A percentile compares a stretch with the other conserved stretches of the same genome.
Conservation (phyloP, 1,284 basidiomycete species). For the Sanghuangporus sanghuang region DNA sequence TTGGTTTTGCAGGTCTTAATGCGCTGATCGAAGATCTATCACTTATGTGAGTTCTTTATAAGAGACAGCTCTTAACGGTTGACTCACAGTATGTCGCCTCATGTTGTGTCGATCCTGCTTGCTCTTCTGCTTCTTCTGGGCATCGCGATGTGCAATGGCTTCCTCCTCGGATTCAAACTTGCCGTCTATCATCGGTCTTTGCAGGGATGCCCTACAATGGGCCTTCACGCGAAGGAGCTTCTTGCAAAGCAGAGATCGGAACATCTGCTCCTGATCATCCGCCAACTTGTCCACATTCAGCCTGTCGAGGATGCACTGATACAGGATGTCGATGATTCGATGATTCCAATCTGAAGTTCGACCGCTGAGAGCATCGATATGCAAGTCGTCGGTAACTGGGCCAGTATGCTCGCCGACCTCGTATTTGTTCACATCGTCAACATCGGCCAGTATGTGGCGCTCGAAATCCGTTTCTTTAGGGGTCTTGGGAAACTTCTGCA, state of each 20-base stretch:
- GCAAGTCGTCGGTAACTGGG: neutral
- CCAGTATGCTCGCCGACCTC: neutral
- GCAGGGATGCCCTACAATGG: neutral
- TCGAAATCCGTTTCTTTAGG: neutral
- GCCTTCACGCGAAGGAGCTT: neutral
- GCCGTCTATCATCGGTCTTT: no score
- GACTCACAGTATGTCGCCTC: no score
- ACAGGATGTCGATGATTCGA: neutral
- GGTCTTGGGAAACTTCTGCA: neutral
- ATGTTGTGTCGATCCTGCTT: no score
- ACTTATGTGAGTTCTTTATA: neutral
- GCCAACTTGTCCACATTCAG: neutral
- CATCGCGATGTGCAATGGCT: no score
- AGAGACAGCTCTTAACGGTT: no score
- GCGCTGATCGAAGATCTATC: neutral
- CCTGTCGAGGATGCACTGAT: neutral
- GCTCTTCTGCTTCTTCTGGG: no score
- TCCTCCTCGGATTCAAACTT: no score
- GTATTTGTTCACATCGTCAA: neutral
- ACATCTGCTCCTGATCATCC: neutral
- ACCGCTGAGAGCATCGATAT: neutral
- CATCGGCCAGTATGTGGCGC: neutral
- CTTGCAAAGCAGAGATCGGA: neutral
- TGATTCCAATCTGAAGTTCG: neutral
- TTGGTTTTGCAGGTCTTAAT: neutral